These are phyloP conservation scores for Metschnikowia dekortorum DNA, from an alignment of 805 yeast genomes.

Conservation along the genomic window DNA sequence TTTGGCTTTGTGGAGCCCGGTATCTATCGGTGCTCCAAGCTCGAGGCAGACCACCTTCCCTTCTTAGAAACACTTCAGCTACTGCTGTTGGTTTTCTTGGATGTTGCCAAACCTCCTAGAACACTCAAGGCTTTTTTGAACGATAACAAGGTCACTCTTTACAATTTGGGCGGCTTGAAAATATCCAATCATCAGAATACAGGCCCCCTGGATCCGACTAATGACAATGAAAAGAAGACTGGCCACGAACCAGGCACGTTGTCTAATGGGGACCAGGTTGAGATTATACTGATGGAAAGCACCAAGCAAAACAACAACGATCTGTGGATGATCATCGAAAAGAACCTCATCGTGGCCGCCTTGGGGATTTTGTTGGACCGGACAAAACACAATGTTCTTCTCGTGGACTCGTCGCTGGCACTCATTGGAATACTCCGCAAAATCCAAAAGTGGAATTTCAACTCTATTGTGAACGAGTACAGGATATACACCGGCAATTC, in stretches of 20 bases:
- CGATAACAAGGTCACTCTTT: slow-evolving; percentile 49
- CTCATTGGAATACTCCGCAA: slow-evolving; percentile 77
- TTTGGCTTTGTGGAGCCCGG: slow-evolving; percentile 91
- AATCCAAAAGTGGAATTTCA: slow-evolving; percentile 84
- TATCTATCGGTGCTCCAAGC: slow-evolving; percentile 69
- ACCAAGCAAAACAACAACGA: slow-evolving; percentile 34
- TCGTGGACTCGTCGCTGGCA: slow-evolving; percentile 78
- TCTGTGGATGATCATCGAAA: slow-evolving; percentile 75
- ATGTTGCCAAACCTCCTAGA: slow-evolving; percentile 82
- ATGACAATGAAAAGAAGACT: slow-evolving; percentile 3
- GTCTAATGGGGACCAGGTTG: slow-evolving; percentile 13
- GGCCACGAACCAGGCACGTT: slow-evolving; percentile 12
- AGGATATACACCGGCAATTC: slow-evolving; percentile 63
- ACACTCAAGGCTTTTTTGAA: slow-evolving; percentile 63
- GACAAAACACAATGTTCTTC: slow-evolving; percentile 59
- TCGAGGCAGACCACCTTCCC: slow-evolving; percentile 72
- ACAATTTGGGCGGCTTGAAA: slow-evolving; percentile 42
- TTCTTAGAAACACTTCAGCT: slow-evolving; percentile 72
- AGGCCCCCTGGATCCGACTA: slow-evolving; percentile 11
- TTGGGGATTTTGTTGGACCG: slow-evolving; percentile 63
- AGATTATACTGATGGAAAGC: slow-evolving; percentile 22
- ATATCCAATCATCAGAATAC: slow-evolving; percentile 33
- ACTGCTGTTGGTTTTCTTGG: slow-evolving; percentile 66
- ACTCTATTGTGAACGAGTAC: slow-evolving; percentile 81
- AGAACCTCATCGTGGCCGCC: slow-evolving; percentile 58